Base-by-base conservation (phyloP, 2,329 filamentous ascomycete genomes). In the Chaetomium olivaceum region DNA sequence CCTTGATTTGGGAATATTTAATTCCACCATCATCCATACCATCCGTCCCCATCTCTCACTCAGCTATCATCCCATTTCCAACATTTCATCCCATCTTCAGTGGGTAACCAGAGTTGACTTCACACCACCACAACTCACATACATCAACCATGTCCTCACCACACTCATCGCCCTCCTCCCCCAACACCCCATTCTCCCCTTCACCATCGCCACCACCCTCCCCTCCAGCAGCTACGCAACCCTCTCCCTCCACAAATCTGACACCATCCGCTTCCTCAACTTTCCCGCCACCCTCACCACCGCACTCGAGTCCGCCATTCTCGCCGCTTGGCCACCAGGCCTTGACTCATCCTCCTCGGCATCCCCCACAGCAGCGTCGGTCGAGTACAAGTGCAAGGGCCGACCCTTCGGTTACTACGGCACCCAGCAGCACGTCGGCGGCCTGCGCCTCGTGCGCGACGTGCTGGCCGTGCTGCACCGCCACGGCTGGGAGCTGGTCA, bases 241-340 rank as follows among this genome's bases (percentile, higher is more conserved):
- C 21, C 46, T 74, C 39, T 73, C 71, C 31, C 57, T 74, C 61
- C 69, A 73, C 58, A 66, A 70, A 36, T 57, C 57, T 21, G 68
- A 73, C 59, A 67, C 55, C 57, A 25, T 75, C 51, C 69, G 72
- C 56, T 67, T 74, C 51, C 60, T 72, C 23, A 63, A 70, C 61
- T 72, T 74, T 61, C 73, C 71, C 14, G 39, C 64, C 21, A 25
- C 65, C 7, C 56, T 73, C 27, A 51, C 56, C 60, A n/a, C 55
- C 21, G 51, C 57, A 19, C 46, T 71, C 25, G 67, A 72, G 43
- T 11, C 66, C n/a, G 51, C 70, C 21, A 55, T 74, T n/a, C 43
- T 61, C n/a, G 33, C 67, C 27, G 62, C 66, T 25, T 74, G 73
- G 72, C 67, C 69, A 5, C 66, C 67, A 1, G 72, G 72, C 3